Conservation (phyloP, 108 stramenopile species). For the Pseudonitzschia multistriata region DNA sequence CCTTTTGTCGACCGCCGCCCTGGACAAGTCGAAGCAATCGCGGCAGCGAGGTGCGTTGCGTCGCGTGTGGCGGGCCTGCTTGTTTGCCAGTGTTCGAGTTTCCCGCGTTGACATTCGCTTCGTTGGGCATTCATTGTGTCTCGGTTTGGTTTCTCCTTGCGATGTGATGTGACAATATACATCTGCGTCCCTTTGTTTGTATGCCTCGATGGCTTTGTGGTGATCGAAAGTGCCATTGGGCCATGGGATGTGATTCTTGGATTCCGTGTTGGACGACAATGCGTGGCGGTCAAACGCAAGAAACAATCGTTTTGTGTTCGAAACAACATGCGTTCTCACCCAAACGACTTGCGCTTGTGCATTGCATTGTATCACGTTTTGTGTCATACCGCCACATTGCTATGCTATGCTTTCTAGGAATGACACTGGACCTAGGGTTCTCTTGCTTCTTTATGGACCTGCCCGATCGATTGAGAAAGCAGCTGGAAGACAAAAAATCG, state of each 20-base stretch:
- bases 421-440: slow-evolving; percentile 98
- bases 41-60: slow-evolving; percentile 63
- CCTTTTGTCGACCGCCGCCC: slow-evolving; percentile 91
- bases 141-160: no score
- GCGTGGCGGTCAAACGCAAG: no score
- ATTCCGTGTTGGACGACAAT: no score
- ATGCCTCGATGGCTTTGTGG: no score
- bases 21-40: slow-evolving; percentile 95
- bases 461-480: slow-evolving; percentile 53
- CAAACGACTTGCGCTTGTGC: no score
- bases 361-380: neutral
- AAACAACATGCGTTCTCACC: no score
- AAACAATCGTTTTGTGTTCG: no score
- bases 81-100: no score
- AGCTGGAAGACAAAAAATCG: slow-evolving; percentile 16
- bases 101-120: neutral
- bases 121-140: neutral
- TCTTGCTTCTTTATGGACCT: slow-evolving; percentile 87
- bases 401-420: slow-evolving; percentile 43
- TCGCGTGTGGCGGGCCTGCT: neutral
- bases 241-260: no score
- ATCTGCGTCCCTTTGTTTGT: no score
- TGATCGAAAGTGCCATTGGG: no score
- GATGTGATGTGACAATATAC: neutral
- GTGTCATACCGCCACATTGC: no score